Evolutionary conservation across 192 early-diverging fungal species (phyloP).

Genomic region (Umbelopsis vinacea): DNA sequence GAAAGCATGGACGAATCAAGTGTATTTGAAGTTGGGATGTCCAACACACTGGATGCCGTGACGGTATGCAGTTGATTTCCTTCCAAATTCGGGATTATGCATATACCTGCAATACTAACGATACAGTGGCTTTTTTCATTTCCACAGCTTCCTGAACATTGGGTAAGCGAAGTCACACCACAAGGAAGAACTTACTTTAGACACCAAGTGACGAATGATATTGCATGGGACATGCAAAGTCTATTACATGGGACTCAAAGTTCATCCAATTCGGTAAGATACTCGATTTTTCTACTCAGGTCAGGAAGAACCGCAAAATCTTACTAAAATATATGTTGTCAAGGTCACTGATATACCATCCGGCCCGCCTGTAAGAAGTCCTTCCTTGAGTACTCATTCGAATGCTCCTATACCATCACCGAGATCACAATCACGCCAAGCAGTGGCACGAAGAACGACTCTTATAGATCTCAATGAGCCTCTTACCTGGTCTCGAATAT

Average conservation of each 20-base stretch:
- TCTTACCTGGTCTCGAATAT: conserved; percentile 55
- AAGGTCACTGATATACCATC: neutral
- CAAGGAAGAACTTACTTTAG: conserved; percentile 62
- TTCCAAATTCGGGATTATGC: neutral
- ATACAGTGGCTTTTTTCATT: neutral
- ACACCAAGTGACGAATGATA: conserved; percentile 63
- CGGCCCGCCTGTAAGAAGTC: neutral
- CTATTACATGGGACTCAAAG: conserved; percentile 12
- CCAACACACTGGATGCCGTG: neutral
- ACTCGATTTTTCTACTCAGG: neutral
- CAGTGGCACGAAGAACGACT: neutral
- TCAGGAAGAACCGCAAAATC: neutral
- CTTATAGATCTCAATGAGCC: conserved; percentile 34
- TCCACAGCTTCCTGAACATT: conserved; percentile 47
- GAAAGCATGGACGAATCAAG: conserved; percentile 11
- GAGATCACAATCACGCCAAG: conserved; percentile 28
- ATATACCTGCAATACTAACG: neutral
- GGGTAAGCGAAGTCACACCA: conserved; percentile 53
- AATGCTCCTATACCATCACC: conserved; percentile 24
- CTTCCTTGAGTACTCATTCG: neutral
- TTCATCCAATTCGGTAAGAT: neutral
- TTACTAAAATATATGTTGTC: neutral
- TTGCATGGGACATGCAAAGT: conserved; percentile 54
- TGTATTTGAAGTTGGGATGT: neutral
- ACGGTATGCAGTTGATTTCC: neutral